phyloP scores from a whole-genome alignment of 805 yeast species.

The Cyberlindnera mycetangii region DNA sequence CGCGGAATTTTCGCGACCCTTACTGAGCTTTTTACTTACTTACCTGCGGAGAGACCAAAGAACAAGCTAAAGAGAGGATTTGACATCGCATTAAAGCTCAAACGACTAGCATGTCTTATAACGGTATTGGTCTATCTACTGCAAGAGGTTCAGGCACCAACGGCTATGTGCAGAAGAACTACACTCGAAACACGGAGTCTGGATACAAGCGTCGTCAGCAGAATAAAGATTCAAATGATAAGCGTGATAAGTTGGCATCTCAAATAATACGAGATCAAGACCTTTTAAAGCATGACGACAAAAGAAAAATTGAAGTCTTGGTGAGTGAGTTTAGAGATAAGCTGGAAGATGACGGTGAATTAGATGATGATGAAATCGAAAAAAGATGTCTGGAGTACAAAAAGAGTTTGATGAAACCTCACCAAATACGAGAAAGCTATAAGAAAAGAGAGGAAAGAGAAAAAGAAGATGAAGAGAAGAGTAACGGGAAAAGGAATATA shows the following conservation, averaged over 20 bases:
- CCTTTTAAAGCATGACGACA: conserved; percentile 21
- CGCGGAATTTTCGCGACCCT: neutral
- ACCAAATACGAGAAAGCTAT: conserved; percentile 12
- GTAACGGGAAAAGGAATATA: neutral
- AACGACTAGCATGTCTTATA: conserved; percentile 45
- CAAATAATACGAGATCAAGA: conserved; percentile 19
- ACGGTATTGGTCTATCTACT: conserved; percentile 54
- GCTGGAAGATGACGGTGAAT: conserved; percentile 50
- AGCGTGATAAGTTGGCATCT: conserved; percentile 9
- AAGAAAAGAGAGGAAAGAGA: conserved; percentile 13
- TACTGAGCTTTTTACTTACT: neutral
- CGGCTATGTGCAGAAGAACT: conserved; percentile 52
- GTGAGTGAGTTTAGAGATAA: conserved; percentile 50
- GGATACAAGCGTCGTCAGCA: conserved; percentile 37
- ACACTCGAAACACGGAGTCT: conserved; percentile 31
- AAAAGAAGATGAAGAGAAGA: conserved; percentile 4
- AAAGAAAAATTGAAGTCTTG: conserved; percentile 30
- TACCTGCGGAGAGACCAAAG: neutral
- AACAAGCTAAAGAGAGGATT: neutral
- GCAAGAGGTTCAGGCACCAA: conserved; percentile 65
- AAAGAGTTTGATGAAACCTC: conserved; percentile 18
- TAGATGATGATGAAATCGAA: conserved; percentile 38
- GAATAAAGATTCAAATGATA: conserved; percentile 15
- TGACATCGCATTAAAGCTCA: conserved; percentile 14
- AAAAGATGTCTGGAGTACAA: conserved; percentile 30